Base-by-base conservation (phyloP, 768 basidiomycete species). In the Naganishia onofrii region DNA sequence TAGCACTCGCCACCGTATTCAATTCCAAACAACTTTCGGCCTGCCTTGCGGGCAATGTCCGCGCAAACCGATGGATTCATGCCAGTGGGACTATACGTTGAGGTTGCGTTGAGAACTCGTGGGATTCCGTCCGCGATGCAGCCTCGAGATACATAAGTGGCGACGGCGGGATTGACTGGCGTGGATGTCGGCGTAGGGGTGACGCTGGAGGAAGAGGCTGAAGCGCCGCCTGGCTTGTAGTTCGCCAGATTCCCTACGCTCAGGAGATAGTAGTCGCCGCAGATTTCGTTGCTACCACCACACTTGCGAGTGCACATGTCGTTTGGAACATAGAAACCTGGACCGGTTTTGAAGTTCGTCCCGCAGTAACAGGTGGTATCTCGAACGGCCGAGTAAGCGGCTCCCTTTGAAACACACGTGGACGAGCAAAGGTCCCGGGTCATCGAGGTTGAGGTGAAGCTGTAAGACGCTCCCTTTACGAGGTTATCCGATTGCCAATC, bases 331-430 rank as follows among this genome's bases (percentile, higher is more conserved):
- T 34, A 44, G 19, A 66, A 52, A 9, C 70, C 70, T 15, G 73
- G 28, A 19, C 70, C 72, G 3, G 64, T 52, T 3, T 23, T 66
- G 53, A 71, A 67, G 17, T 15, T 48, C 4, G 52, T 38, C 12
- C 70, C 65, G 34, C 70, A 70, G 29, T 66, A 66, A 38, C 70
- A 70, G 67, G 75, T 73, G 19, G 68, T 70, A 12, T 76, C 64
- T 53, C 70, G 73, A 63, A 68, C 67, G 28, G 67, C 69, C 46
- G 79, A 73, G 75, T 74, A 77, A 26, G 71, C 74, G 28, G 73
- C 57, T 55, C 71, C 72, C 23, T 67, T 51, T 53, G 73, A 42
- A 56, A 66, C 63, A 57, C 79, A 80, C 69, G 76, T 76, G 8
- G 3, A 12, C 34, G 42, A 29, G 28, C 67, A 68, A 28, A 54